Evolutionary conservation across 2,329 filamentous ascomycete species (phyloP), one percentile per base, ranked within the genome.

Genomic region (Rhexocercosporidium sp.): DNA sequence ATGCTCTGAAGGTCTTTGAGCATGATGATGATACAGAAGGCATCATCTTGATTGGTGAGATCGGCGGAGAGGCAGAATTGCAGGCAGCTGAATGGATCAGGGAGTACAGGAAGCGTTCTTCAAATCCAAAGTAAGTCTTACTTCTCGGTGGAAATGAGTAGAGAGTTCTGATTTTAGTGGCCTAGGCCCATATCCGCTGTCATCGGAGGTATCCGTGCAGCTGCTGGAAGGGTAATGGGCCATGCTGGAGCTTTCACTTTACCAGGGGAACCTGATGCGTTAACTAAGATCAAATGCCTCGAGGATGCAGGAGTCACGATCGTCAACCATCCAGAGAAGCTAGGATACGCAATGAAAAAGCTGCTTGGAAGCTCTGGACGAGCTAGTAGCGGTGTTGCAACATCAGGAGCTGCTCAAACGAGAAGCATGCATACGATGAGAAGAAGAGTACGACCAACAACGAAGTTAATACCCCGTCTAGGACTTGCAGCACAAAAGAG

Each of bases 241-340:
- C 92, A 95, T 77, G 90, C 92, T 11, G 92, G 92, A 51, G 92
- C 92, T 16, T 92, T 92, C 82, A 82, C 84, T 62, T 84, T 88
- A 1, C 84, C 88, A 7, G 90, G 89, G 22, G 91, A 94, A 75
- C 85, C 88, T 3, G 83, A 83, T 67, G 86, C 89, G 0, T 79
- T 82, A 46, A 82, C 84, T n/a, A 95, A 95, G 78, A 87, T 90
- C 67, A 84, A 83, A 49, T 85, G 87, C 1, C 82, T 95, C n/a
- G 81, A 88, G 75, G 81, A 84, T 64, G 91, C 85, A 14, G 91
- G 91, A 2, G 90, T 86, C 0, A 86, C 85, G 0, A 88, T 94
- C 78, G 88, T 94, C 3, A 87, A 92, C 67, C 92, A 94, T 74
- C 92, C 92, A 0, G 89, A 91, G 59, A 89, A 91, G 69, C 91